Evolutionary conservation across 2,329 filamentous ascomycete genomes (phyloP).

Genomic region (Cercospora brassicicola): DNA sequence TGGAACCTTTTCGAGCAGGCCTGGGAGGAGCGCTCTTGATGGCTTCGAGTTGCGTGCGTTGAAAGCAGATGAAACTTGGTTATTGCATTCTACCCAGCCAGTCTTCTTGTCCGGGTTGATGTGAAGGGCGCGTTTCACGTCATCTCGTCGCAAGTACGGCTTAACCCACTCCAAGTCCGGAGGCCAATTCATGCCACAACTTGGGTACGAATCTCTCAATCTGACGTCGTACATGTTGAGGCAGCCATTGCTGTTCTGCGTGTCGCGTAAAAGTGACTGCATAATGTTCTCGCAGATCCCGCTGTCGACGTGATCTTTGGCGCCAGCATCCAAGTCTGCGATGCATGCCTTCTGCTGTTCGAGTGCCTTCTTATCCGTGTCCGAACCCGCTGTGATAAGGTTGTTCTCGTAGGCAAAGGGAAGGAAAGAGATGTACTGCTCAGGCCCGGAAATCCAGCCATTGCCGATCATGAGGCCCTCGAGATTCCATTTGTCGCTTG

Average conservation of each 20-base stretch:
- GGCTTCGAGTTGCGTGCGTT: conserved; percentile 68
- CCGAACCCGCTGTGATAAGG: conserved; percentile 67
- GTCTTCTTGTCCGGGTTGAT: conserved; percentile 77
- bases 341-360: conserved; percentile 68
- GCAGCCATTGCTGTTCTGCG: conserved; percentile 61
- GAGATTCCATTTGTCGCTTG: conserved; percentile 67
- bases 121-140: conserved; percentile 78
- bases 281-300: conserved; percentile 74
- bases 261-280: conserved; percentile 67
- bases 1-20: conserved; percentile 72
- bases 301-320: conserved; percentile 64
- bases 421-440: conserved; percentile 88
- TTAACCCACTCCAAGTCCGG: conserved; percentile 75
- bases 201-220: conserved; percentile 73
- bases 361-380: conserved; percentile 67
- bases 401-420: conserved; percentile 76
- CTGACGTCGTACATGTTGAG: conserved; percentile 97
- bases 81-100: conserved; percentile 89
- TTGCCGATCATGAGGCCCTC: conserved; percentile 91
- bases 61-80: conserved; percentile 73
- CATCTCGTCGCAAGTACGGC: conserved; percentile 79
- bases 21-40: conserved; percentile 72
- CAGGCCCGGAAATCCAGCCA: conserved; percentile 87
- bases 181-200: conserved; percentile 98
- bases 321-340: conserved; percentile 58